Base-by-base conservation (phyloP, 495 filamentous ascomycete species). In the Penicillium daleae region DNA sequence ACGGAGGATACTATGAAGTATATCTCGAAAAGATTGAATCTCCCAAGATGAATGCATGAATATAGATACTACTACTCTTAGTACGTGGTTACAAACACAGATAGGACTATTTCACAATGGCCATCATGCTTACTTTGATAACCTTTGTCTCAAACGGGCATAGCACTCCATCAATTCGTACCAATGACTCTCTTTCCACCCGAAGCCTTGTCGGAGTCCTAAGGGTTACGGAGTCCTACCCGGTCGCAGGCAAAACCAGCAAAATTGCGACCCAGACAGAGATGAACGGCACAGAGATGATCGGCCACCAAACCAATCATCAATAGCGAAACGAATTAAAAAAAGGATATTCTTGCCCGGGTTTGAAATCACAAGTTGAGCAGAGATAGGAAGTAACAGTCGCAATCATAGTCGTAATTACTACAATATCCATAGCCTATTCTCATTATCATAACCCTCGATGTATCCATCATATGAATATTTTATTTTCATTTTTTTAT, bases 201-300 rank as follows among this genome's bases (percentile, higher is more conserved):
- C 40, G 40, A 42, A 42, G 40, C 42, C 42, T 46, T 9, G 42
- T 46, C 42, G 42, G 19, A 46, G 42, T 46, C 42, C 12, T 22
- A 22, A 46, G 42, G 42, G 42, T 46, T 46, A 46, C 42, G 42
- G 42, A 46, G 42, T 46, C 42, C 42, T 46, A 9, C 42, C 42
- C 42, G 42, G 42, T 46, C 42, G 42, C 42, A 46, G 42, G 42
- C 42, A 46, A 46, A 46, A 46, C n/a, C n/a, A n/a, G n/a, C n/a
- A n/a, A n/a, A n/a, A n/a, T n/a, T 46, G 42, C 42, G 42, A 46
- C 42, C 42, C 42, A 46, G 42, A 4, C n/a, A n/a, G n/a, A n/a
- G n/a, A n/a, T n/a, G n/a, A n/a, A n/a, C n/a, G n/a, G 39, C 37
- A n/a, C 37, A 4, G 4, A 15, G 19, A 40, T 17, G n/a, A 33